phyloP scores from a whole-genome alignment of 192 early-diverging fungal genomes.

The Endogone sp. region DNA sequence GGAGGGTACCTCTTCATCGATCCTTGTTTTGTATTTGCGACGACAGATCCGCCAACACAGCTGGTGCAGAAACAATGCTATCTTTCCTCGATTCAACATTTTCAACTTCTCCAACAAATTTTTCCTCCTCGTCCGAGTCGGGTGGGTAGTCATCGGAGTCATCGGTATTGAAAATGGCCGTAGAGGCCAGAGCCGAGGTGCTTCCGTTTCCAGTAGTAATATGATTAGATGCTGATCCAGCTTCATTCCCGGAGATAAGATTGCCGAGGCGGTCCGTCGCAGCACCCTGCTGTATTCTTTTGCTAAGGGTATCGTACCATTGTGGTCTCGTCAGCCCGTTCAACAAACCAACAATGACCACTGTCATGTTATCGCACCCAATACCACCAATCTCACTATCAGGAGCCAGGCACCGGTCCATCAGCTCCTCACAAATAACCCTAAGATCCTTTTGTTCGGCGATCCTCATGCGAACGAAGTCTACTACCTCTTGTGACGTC shows the following conservation, averaged over 20 bases:
- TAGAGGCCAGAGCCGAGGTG: neutral
- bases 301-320: constrained; percentile 62
- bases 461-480: constrained; percentile 76
- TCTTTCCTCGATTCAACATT: neutral
- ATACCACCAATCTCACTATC: constrained; percentile 87
- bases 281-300: constrained; percentile 17
- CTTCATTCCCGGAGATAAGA: neutral
- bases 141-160: too few species aligned
- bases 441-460: constrained; percentile 54
- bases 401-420: constrained; percentile 88
- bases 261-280: constrained; percentile 18
- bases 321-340: constrained; percentile 71
- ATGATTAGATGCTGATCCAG: neutral
- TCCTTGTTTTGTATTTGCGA: neutral
- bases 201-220: neutral
- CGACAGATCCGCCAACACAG: neutral
- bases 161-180: neutral
- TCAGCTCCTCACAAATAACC: constrained; percentile 81
- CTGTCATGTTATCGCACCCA: constrained; percentile 99
- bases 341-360: constrained; percentile 85
- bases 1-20: neutral
- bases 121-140: too few species aligned
- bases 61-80: neutral
- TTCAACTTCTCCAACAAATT: neutral
- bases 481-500: constrained; percentile 83